Evolutionary conservation across 371 early-diverging fungal genomes (phyloP), one percentile per base, ranked within the genome.

Genomic region (Apophysomyces elegans): DNA sequence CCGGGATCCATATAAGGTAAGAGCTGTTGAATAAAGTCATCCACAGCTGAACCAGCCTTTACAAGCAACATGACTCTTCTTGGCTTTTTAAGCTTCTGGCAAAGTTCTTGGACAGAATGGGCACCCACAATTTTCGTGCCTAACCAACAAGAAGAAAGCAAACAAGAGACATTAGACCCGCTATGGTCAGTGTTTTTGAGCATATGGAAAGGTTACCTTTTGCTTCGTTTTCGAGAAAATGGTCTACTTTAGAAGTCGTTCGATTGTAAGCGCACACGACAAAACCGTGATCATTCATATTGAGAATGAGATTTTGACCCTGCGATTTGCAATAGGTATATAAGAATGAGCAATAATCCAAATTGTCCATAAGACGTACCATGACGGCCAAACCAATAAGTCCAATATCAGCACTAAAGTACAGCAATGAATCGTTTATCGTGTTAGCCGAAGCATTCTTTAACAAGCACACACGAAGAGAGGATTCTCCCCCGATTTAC

Each of bases 311-410:
- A 87, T 98, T 99, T 84, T 97, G 97, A 73, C 99, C 99, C 99
- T 95, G 62, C 62, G 60, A 50, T 36, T 99, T 95, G 62, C 63
- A 62, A 50, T 32, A 50, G 37, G 3, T 7, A 4, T 7, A 14
- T 47, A 18, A n/a, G 1, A 9, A 50, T 18, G 21, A 59, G 39
- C 43, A 39, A 7, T 26, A 47, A 5, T 2, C n/a, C n/a, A 14
- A 13, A 32, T 54, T 41, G 13, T 2, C 7, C n/a, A 7, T 0
- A 47, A 47, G 5, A 47, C 78, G 66, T 88, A 96, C 97, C 99
- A 99, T 99, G 73, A 98, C 98, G 80, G 99, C 99, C 83, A 99
- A 88, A 75, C 99, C 99, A 77, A 99, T 97, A 72, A 99, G 92
- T 78, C 99, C 99, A 75, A 99, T 95, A 84, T 99, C 99, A 86